Percentiles rank a stretch among this genome's conserved stretches.
Evolutionary conservation across 2,329 filamentous ascomycete genomes (phyloP).

Genomic region (Colletotrichum sp.): DNA sequence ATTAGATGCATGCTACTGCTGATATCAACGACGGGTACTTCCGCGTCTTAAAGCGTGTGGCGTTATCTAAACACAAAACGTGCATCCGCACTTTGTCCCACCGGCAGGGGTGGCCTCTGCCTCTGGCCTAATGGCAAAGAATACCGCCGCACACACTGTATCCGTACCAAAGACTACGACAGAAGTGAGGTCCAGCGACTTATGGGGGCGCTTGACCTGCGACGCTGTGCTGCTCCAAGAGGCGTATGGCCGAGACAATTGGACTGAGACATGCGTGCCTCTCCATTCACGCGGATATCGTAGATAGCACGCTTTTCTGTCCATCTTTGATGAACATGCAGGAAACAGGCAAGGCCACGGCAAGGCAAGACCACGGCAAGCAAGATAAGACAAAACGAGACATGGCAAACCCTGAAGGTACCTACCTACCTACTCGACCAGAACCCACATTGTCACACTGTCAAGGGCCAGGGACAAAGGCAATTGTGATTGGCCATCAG

Average conservation of each 20-base stretch:
- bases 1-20: background rate
- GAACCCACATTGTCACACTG: background rate
- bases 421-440: background rate
- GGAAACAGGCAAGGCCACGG: background rate
- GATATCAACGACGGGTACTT: background rate
- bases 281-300: background rate
- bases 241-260: background rate
- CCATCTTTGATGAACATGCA: background rate
- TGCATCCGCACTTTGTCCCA: background rate
- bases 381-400: conserved; percentile 9
- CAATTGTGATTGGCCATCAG: background rate
- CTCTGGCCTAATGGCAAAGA: no score
- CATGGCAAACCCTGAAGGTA: background rate
- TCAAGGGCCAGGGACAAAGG: background rate
- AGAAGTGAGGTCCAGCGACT: background rate
- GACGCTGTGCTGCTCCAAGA: background rate
- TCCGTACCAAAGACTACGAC: background rate
- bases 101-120: no score
- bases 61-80: background rate
- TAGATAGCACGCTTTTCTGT: background rate
- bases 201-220: background rate
- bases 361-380: background rate
- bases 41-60: background rate
- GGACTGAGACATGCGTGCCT: background rate
- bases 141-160: no score